phyloP scores from a whole-genome alignment of 139 green algal species.

The Tetradesmus obliquus region DNA sequence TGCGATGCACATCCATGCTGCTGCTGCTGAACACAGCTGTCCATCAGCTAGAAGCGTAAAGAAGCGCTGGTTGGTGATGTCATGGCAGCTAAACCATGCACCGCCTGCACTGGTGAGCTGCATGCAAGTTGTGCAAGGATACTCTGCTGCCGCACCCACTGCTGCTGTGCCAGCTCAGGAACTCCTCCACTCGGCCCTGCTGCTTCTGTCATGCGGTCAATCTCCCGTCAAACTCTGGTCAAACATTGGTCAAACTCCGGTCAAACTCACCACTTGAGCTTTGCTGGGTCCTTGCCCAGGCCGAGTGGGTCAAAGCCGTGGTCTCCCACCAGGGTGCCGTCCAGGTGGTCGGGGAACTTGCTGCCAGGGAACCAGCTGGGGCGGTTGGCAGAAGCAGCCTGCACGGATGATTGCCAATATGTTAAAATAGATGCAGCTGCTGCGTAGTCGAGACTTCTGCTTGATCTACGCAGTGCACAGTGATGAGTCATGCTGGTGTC shows the following conservation, averaged over 20 bases:
- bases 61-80: too few relatives aligned
- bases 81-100: neutral
- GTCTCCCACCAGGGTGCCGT: slow-evolving; percentile 64
- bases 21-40: neutral
- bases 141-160: neutral
- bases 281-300: slow-evolving; percentile 76
- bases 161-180: neutral
- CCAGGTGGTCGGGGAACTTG: slow-evolving; percentile 53
- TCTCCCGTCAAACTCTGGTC: neutral
- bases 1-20: neutral
- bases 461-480: neutral
- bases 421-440: neutral
- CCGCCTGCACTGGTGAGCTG: neutral
- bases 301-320: slow-evolving; percentile 86
- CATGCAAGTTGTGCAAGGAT: neutral
- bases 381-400: slow-evolving; percentile 45
- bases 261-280: slow-evolving; percentile 72
- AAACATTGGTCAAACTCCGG: neutral
- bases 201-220: neutral
- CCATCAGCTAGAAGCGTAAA: too few relatives aligned
- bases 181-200: neutral
- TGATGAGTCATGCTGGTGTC: neutral
- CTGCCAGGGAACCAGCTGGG: slow-evolving; percentile 59
- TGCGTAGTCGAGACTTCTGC: neutral
- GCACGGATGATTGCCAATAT: neutral